These are phyloP conservation scores for Mrakiaceae sp. DNA, from an alignment of 1,284 basidiomycete species.

Conservation along the genomic window DNA sequence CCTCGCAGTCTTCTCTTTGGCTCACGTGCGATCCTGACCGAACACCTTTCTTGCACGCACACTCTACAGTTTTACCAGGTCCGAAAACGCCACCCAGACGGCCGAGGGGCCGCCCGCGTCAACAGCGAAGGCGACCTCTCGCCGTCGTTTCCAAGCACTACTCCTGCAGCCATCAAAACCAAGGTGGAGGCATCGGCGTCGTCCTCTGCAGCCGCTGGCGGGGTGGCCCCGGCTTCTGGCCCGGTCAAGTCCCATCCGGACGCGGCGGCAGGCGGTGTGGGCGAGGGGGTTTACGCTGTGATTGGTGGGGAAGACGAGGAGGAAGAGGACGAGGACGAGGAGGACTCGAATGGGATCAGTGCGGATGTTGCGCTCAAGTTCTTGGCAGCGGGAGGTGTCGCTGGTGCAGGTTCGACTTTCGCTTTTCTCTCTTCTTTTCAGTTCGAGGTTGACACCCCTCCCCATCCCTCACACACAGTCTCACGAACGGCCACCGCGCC, in stretches of 20 bases:
- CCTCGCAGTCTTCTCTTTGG: neutral
- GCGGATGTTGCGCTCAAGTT: conserved; percentile 72
- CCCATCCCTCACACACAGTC: conserved; percentile 41
- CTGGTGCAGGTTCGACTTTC: conserved; percentile 63
- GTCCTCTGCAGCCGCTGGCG: conserved; percentile 16
- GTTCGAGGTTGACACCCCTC: neutral
- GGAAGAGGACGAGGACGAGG: conserved; percentile 52
- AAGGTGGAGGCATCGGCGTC: conserved; percentile 3
- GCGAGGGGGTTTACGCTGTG: conserved; percentile 32
- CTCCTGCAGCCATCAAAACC: conserved; percentile 7
- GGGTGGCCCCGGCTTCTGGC: conserved; percentile 14
- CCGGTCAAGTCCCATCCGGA: conserved; percentile 20
- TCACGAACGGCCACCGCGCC: conserved; percentile 94
- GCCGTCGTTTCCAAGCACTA: conserved; percentile 32
- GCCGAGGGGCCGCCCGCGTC: conserved; percentile 60
- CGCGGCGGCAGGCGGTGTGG: conserved; percentile 28
- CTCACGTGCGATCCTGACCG: conserved; percentile 16
- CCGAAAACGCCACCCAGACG: conserved; percentile 57
- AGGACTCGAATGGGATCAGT: conserved; percentile 50
- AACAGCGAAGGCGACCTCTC: conserved; percentile 59
- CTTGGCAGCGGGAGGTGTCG: conserved; percentile 83
- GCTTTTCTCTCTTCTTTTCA: neutral
- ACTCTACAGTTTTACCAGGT: conserved; percentile 56
- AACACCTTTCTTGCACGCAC: conserved; percentile 21
- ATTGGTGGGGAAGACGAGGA: conserved; percentile 40